phyloP scores from a whole-genome alignment of 306 rosid genomes.

The Vigna angularis region DNA sequence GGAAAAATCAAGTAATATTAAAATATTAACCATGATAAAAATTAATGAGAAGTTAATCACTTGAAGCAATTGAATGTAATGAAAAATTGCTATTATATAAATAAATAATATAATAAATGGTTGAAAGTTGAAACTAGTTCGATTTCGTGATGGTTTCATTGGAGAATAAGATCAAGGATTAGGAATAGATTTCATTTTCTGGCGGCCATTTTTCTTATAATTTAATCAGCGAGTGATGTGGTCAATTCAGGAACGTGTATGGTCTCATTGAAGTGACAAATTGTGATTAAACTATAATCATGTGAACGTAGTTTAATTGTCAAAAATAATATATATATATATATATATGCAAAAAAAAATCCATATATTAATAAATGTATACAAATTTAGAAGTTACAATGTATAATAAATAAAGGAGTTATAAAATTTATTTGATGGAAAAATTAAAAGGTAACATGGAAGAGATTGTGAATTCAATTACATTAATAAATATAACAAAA shows the following conservation, averaged over 20 bases:
- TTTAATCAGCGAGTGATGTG: neutral
- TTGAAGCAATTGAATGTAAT: slow-evolving; percentile 32
- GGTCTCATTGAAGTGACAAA: no score
- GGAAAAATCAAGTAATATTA: neutral
- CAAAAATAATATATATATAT: no score
- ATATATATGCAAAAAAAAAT: no score
- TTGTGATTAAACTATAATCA: no score
- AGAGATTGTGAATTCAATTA: no score
- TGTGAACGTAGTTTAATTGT: no score
- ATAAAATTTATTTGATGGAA: no score
- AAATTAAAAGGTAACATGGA: no score
- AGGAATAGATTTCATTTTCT: neutral
- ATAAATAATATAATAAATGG: neutral
- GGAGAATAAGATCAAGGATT: neutral
- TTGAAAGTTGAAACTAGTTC: neutral
- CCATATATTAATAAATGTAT: no score
- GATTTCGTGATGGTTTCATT: neutral
- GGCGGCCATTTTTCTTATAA: neutral
- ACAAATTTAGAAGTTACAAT: no score
- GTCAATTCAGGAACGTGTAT: neutral
- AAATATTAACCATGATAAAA: neutral
- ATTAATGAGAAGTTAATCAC: neutral
- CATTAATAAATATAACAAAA: no score
- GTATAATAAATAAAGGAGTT: no score
- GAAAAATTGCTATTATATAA: neutral